Conservation (phyloP, 2,329 filamentous ascomycete genomes). For the Mycogone perniciosa region DNA sequence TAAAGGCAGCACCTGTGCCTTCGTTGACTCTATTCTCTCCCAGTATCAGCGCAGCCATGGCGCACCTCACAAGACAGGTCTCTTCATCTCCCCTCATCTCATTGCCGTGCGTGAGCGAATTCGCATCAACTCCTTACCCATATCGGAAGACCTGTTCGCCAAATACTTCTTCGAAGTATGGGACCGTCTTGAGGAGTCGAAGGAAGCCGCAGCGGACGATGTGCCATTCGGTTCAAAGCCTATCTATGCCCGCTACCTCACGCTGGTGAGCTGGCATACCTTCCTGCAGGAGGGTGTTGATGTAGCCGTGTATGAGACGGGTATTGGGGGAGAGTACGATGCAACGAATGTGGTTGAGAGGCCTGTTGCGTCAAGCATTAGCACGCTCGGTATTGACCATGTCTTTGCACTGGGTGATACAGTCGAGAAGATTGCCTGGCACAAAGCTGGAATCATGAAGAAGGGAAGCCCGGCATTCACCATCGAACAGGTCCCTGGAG, state of each 20-base stretch:
- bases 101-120: constrained; percentile 63
- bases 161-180: constrained; percentile 64
- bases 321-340: constrained; percentile 62
- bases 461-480: constrained; percentile 51
- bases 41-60: constrained; percentile 35
- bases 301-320: constrained; percentile 58
- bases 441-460: constrained; percentile 69
- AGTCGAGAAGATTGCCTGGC: constrained; percentile 63
- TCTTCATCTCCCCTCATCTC: constrained; percentile 65
- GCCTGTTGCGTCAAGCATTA: constrained; percentile 55
- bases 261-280: constrained; percentile 60
- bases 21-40: constrained; percentile 55
- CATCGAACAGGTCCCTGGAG: constrained; percentile 42
- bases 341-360: constrained; percentile 59
- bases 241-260: constrained; percentile 56
- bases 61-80: constrained; percentile 45
- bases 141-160: constrained; percentile 54
- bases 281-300: constrained; percentile 59
- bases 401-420: constrained; percentile 56
- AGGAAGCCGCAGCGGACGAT: constrained; percentile 25
- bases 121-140: constrained; percentile 51
- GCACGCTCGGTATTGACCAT: constrained; percentile 64
- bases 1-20: constrained; percentile 67
- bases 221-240: constrained; percentile 38
- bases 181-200: constrained; percentile 44